These are phyloP conservation scores for Exophiala sp. DNA, from an alignment of 2,329 filamentous ascomycete genomes.

Conservation along the genomic window DNA sequence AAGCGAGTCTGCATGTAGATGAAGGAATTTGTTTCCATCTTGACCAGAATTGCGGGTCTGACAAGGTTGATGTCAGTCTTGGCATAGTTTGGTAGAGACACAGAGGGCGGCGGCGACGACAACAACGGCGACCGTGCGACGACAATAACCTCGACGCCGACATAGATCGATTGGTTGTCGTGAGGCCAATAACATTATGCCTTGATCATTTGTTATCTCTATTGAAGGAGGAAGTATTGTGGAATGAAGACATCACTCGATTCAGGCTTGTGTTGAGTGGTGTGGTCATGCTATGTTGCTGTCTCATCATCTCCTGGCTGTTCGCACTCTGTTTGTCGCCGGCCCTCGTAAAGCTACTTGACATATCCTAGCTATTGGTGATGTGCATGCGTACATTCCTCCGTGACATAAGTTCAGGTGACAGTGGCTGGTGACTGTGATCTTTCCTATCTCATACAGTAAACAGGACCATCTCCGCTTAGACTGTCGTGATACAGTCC, in stretches of 20 bases:
- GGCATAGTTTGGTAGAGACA: conserved; percentile 9
- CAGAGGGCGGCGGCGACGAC: not conserved
- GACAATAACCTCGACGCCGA: not conserved
- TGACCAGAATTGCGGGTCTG: conserved; percentile 16
- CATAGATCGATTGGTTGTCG: too few species aligned
- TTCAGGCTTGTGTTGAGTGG: not conserved
- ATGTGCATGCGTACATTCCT: not conserved
- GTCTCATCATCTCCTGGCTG: not conserved
- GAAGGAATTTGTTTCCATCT: conserved; percentile 15
- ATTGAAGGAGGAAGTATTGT: too few species aligned
- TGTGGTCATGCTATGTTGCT: not conserved
- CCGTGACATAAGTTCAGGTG: not conserved
- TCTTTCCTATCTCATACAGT: not conserved
- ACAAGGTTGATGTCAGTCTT: conserved; percentile 15
- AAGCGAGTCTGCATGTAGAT: conserved; percentile 25
- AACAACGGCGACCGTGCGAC: not conserved
- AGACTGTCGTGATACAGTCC: not conserved
- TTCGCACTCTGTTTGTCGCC: not conserved
- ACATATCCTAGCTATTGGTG: too few species aligned
- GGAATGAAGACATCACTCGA: not conserved
- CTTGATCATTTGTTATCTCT: too few species aligned
- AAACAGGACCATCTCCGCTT: not conserved
- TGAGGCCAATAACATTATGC: too few species aligned
- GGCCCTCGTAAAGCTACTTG: not conserved
- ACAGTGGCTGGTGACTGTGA: not conserved